Conservation (phyloP, 768 basidiomycete genomes). For the Tulasnella sp. region DNA sequence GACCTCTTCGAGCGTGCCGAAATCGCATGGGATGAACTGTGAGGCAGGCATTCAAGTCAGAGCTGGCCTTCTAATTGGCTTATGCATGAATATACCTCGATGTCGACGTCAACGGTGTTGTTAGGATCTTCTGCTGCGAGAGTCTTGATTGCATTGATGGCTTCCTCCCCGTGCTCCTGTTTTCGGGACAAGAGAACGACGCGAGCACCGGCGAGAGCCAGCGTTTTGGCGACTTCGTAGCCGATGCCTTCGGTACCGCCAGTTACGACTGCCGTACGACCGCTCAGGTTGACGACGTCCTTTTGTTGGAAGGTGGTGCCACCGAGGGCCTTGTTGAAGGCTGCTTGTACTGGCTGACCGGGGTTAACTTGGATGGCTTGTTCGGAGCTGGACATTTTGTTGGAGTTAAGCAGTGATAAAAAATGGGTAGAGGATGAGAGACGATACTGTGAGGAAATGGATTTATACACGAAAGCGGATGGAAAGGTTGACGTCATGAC, state of each 20-base stretch:
- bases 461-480: not conserved
- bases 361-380: slow-evolving; percentile 22
- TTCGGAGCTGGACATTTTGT: slow-evolving; percentile 6
- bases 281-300: slow-evolving; percentile 23
- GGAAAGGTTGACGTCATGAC: not conserved
- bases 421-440: not conserved
- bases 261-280: slow-evolving; percentile 36
- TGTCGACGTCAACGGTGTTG: slow-evolving; percentile 22
- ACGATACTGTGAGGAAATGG: not conserved
- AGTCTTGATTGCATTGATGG: slow-evolving; percentile 34
- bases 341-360: slow-evolving; percentile 25
- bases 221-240: slow-evolving; percentile 37
- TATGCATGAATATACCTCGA: not conserved
- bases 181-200: slow-evolving; percentile 36
- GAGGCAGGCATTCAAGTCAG: not conserved
- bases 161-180: slow-evolving; percentile 35
- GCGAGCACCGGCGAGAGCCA: slow-evolving; percentile 37
- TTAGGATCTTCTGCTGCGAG: slow-evolving; percentile 26
- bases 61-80: not conserved
- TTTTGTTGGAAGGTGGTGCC: slow-evolving; percentile 29
- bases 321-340: slow-evolving; percentile 23
- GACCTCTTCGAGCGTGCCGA: slow-evolving; percentile 36
- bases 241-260: slow-evolving; percentile 39
- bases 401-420: not conserved
- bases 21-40: slow-evolving; percentile 34